Evolutionary conservation across 352 stramenopile species (phyloP).

Genomic region (Thraustochytrium sp.): DNA sequence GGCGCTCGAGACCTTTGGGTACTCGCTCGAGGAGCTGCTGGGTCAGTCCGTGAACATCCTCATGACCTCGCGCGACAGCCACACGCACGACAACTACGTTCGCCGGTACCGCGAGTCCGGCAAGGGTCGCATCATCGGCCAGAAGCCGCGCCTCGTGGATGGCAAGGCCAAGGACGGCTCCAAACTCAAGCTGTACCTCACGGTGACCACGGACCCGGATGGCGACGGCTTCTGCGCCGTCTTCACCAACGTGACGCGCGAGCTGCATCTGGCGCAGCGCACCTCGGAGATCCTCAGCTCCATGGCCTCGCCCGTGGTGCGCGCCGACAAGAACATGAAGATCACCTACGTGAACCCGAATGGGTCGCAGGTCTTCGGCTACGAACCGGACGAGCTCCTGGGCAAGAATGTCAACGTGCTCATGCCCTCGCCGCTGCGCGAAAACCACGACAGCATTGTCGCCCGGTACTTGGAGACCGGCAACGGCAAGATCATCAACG

Average conservation of each 20-base stretch:
- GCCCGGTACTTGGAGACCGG: neutral
- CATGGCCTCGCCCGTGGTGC: slow-evolving; percentile 2
- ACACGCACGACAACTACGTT: neutral
- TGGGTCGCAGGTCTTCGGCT: neutral
- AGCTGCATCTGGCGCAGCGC: neutral
- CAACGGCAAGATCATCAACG: neutral
- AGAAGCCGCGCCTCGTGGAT: neutral
- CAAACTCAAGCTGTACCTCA: neutral
- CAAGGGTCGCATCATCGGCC: neutral
- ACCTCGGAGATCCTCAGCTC: neutral
- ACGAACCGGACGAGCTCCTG: neutral
- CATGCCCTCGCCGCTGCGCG: neutral
- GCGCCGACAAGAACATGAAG: neutral
- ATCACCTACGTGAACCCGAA: slow-evolving; percentile 4
- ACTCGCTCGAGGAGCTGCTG: neutral
- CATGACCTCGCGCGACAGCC: neutral
- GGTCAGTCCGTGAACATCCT: neutral
- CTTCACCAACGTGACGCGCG: slow-evolving; percentile 12
- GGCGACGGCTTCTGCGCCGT: neutral
- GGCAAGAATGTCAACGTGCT: slow-evolving; percentile 15
- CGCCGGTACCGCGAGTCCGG: neutral
- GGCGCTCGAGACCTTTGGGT: neutral
- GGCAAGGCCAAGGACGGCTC: neutral
- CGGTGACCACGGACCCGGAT: neutral
- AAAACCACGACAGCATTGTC: neutral